Conservation (phyloP, 352 stramenopile genomes). For the Pythium chondricola region DNA sequence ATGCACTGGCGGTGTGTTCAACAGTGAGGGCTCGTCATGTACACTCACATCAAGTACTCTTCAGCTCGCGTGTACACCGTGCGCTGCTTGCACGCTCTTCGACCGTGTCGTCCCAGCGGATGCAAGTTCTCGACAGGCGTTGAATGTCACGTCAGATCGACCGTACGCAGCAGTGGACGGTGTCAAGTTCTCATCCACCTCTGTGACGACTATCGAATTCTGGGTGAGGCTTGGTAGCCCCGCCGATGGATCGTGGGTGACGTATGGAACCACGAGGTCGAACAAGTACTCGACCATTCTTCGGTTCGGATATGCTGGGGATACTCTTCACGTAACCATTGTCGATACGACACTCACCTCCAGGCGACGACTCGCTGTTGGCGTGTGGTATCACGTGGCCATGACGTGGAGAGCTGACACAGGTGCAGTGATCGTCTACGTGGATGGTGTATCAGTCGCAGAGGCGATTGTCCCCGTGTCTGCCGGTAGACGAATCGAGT, state of each 20-base stretch:
- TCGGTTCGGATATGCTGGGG: slow-evolving; percentile 11
- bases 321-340: slow-evolving; percentile 17
- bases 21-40: slow-evolving; percentile 12
- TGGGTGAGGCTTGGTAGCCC: slow-evolving; percentile 16
- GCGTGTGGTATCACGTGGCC: slow-evolving; percentile 21
- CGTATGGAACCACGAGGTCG: slow-evolving; percentile 13
- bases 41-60: not conserved
- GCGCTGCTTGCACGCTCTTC: slow-evolving; percentile 12
- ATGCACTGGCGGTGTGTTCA: slow-evolving; percentile 10
- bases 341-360: slow-evolving; percentile 19
- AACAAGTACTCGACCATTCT: slow-evolving; percentile 8
- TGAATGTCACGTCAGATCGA: slow-evolving; percentile 1
- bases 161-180: slow-evolving; percentile 14
- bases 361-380: slow-evolving; percentile 2
- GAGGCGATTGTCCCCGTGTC: slow-evolving; percentile 3
- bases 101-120: too few relatives aligned
- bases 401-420: slow-evolving; percentile 11
- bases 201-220: slow-evolving; percentile 19
- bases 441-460: slow-evolving; percentile 12
- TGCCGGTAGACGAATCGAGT: slow-evolving; percentile 9
- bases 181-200: slow-evolving; percentile 11
- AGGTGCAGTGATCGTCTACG: slow-evolving; percentile 5
- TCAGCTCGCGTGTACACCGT: slow-evolving; percentile 2
- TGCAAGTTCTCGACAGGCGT: not conserved
- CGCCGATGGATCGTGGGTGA: slow-evolving; percentile 22